Percentiles rank a stretch among this genome's conserved stretches.
Evolutionary conservation across 2,329 filamentous ascomycete genomes (phyloP).

Genomic region (Arachnomyces sp.): DNA sequence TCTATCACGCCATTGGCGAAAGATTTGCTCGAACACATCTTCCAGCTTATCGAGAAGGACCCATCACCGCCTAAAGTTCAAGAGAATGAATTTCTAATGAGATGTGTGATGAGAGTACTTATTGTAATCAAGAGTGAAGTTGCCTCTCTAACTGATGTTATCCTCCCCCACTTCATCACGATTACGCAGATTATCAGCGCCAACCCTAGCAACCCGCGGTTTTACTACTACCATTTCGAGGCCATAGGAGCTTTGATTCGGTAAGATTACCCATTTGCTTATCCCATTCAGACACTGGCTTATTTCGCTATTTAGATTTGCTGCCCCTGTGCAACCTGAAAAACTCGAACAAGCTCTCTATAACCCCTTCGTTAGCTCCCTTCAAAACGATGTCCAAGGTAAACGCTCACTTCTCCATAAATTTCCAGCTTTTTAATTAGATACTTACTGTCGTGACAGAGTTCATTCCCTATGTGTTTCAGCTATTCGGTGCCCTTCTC

Average conservation of each 20-base stretch:
- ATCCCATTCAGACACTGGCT: constrained; percentile 5
- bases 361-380: constrained; percentile 70
- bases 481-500: constrained; percentile 83
- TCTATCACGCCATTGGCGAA: constrained; percentile 77
- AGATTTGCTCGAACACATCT: constrained; percentile 81
- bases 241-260: constrained; percentile 82
- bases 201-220: constrained; percentile 94
- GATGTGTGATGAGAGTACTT: constrained; percentile 94
- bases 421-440: constrained; percentile 4
- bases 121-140: constrained; percentile 86
- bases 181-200: constrained; percentile 88
- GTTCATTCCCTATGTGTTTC: constrained; percentile 94
- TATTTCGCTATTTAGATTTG: constrained; percentile 43
- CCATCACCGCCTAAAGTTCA: constrained; percentile 83
- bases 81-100: constrained; percentile 98
- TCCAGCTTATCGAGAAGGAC: constrained; percentile 83
- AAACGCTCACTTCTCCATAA: constrained; percentile 18
- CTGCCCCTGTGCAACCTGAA: constrained; percentile 59
- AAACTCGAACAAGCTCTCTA: constrained; percentile 77
- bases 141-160: constrained; percentile 62
- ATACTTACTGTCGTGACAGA: constrained; percentile 48
- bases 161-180: constrained; percentile 75
- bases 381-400: constrained; percentile 76
- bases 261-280: constrained; percentile 23
- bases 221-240: constrained; percentile 99